Evolutionary conservation across 306 rosid genomes (phyloP).

Genomic region (Argentina anserina): DNA sequence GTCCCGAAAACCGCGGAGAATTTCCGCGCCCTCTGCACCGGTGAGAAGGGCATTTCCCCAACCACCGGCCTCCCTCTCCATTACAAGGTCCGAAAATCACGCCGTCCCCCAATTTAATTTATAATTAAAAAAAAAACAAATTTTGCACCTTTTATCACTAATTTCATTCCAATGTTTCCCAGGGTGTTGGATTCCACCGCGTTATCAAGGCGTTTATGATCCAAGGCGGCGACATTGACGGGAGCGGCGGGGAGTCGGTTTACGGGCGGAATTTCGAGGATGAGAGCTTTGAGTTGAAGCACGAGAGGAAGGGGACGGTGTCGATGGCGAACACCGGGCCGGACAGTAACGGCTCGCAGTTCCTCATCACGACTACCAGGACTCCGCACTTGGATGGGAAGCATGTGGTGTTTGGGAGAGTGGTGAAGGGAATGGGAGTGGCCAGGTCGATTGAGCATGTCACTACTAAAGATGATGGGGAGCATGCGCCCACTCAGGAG

Average conservation of each 20-base stretch:
- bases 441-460: slow-evolving; percentile 60
- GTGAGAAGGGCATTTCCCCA: slow-evolving; percentile 59
- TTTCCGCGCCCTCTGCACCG: slow-evolving; percentile 73
- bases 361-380: slow-evolving; percentile 46
- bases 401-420: slow-evolving; percentile 72
- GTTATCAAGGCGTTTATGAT: slow-evolving; percentile 72
- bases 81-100: slow-evolving; percentile 46
- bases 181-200: slow-evolving; percentile 65
- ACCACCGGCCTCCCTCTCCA: slow-evolving; percentile 53
- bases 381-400: slow-evolving; percentile 74
- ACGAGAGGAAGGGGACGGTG: slow-evolving; percentile 69
- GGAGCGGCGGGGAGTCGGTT: slow-evolving; percentile 75
- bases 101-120: too few relatives aligned
- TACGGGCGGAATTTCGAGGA: slow-evolving; percentile 66
- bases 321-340: slow-evolving; percentile 73
- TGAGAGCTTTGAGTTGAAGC: slow-evolving; percentile 65
- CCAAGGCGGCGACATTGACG: slow-evolving; percentile 77
- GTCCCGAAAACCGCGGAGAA: slow-evolving; percentile 82
- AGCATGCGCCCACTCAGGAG: slow-evolving; percentile 37
- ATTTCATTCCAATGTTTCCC: too few relatives aligned
- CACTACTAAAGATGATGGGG: slow-evolving; percentile 30
- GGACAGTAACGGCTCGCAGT: slow-evolving; percentile 64
- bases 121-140: too few relatives aligned
- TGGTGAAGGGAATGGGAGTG: slow-evolving; percentile 67
- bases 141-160: too few relatives aligned